Evolutionary conservation across 768 basidiomycete species (phyloP).

Genomic region (Coprinopsis marcescibilis): DNA sequence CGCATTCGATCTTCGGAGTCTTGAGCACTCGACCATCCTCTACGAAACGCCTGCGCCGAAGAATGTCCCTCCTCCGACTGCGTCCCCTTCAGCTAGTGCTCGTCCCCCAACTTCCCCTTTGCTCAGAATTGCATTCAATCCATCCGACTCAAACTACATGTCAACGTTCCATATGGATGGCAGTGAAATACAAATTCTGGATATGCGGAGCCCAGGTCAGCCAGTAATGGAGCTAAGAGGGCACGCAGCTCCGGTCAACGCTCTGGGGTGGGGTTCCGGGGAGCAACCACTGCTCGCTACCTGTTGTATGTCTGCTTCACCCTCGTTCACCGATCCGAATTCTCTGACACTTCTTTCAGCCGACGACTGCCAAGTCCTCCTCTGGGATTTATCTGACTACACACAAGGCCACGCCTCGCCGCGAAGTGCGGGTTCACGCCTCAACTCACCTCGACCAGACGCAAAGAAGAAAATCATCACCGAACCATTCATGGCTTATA

Average conservation of each 20-base stretch:
- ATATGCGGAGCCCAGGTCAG: slow-evolving; percentile 94
- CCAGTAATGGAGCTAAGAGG: slow-evolving; percentile 89
- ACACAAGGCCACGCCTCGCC: slow-evolving; percentile 62
- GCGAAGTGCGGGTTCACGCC: slow-evolving; percentile 61
- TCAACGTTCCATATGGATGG: slow-evolving; percentile 96
- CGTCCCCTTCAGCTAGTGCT: slow-evolving; percentile 52
- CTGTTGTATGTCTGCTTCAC: slow-evolving; percentile 52
- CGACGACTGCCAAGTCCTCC: slow-evolving; percentile 89
- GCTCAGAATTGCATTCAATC: slow-evolving; percentile 86
- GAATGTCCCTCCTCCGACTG: slow-evolving; percentile 51
- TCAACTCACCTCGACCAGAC: slow-evolving; percentile 79
- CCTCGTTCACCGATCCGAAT: neutral
- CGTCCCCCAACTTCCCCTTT: slow-evolving; percentile 77
- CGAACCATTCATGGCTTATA: slow-evolving; percentile 83
- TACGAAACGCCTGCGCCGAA: slow-evolving; percentile 90
- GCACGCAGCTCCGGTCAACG: slow-evolving; percentile 78
- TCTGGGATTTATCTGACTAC: slow-evolving; percentile 82
- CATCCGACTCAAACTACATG: slow-evolving; percentile 90
- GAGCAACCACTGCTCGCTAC: slow-evolving; percentile 83
- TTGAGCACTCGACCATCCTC: slow-evolving; percentile 97
- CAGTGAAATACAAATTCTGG: slow-evolving; percentile 83
- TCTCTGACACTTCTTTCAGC: slow-evolving; percentile 36
- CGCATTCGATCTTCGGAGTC: slow-evolving; percentile 91
- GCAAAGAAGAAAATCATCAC: slow-evolving; percentile 67
- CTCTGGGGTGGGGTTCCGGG: slow-evolving; percentile 84